phyloP scores from a whole-genome alignment of 2,329 filamentous ascomycete genomes.

The Colletotrichum godetiae region DNA sequence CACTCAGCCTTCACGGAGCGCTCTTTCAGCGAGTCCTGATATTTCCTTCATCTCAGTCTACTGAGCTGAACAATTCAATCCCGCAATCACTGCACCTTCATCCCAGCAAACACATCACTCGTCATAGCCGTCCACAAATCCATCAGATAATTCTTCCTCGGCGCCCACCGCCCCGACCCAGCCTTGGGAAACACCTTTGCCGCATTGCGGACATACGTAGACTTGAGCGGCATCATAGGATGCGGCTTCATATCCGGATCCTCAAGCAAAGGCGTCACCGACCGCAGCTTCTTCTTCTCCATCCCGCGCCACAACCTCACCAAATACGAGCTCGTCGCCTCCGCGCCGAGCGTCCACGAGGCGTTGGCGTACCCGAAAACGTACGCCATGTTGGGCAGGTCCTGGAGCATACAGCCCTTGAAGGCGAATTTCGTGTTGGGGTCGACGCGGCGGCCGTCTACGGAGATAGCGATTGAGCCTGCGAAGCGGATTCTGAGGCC shows the following conservation, averaged over 20 bases:
- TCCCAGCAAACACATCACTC: slow-evolving; percentile 4
- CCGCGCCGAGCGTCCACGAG: slow-evolving; percentile 72
- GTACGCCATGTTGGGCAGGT: slow-evolving; percentile 69
- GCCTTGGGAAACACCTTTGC: slow-evolving; percentile 57
- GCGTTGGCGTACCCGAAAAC: slow-evolving; percentile 70
- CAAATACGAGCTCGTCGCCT: slow-evolving; percentile 62
- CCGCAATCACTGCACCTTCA: neutral
- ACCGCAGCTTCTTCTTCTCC: slow-evolving; percentile 52
- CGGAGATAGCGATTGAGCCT: slow-evolving; percentile 59
- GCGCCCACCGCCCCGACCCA: slow-evolving; percentile 47
- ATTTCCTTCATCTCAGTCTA: neutral
- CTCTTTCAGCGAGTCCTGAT: neutral
- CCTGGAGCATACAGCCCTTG: slow-evolving; percentile 71
- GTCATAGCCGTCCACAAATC: slow-evolving; percentile 20
- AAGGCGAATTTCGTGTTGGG: slow-evolving; percentile 62
- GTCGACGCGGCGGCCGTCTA: slow-evolving; percentile 61
- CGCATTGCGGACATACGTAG: slow-evolving; percentile 62
- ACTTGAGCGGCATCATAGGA: slow-evolving; percentile 56
- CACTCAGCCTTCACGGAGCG: neutral
- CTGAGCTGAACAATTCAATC: too few relatives aligned
- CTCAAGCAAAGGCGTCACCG: slow-evolving; percentile 56
- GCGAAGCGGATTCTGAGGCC: slow-evolving; percentile 68
- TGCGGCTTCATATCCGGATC: slow-evolving; percentile 50
- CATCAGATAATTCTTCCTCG: slow-evolving; percentile 10
- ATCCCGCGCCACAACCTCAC: slow-evolving; percentile 63